phyloP scores from a whole-genome alignment of 805 yeast species.

The Candida vartiovaarae region DNA sequence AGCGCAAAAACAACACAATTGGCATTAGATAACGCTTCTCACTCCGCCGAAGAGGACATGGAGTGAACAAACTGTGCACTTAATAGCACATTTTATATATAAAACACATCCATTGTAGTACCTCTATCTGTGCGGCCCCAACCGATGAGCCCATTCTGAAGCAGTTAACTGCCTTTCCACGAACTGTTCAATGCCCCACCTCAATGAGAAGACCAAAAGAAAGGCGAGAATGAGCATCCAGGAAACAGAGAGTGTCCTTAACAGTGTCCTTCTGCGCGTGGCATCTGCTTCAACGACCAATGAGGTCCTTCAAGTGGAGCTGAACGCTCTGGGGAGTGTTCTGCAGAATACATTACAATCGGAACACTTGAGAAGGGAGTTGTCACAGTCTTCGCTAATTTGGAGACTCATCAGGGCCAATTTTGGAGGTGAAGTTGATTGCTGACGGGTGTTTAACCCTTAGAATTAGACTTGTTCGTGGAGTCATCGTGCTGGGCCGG shows the following conservation, averaged over 20 bases:
- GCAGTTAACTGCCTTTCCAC: no score
- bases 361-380: slow-evolving; percentile 18
- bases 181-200: no score
- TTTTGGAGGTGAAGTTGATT: slow-evolving; percentile 2
- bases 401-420: slow-evolving; percentile 22
- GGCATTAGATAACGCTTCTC: slow-evolving; percentile 4
- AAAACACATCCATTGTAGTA: no score
- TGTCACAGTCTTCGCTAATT: slow-evolving; percentile 20
- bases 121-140: no score
- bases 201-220: no score
- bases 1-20: slow-evolving; percentile 11
- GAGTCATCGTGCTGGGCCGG: slow-evolving; percentile 40
- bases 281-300: background rate
- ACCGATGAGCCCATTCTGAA: no score
- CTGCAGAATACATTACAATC: slow-evolving; percentile 13
- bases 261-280: background rate
- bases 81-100: background rate
- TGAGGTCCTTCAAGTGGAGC: slow-evolving; percentile 1
- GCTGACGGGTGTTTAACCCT: slow-evolving; percentile 2
- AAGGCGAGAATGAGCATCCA: background rate
- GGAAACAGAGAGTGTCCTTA: slow-evolving; percentile 1
- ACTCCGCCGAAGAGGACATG: slow-evolving; percentile 8
- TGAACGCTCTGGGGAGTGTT: slow-evolving; percentile 2
- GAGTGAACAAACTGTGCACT: slow-evolving; percentile 2
- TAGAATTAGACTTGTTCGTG: slow-evolving; percentile 35